Base-by-base conservation (phyloP, 2,329 filamentous ascomycete genomes). In the Seiridium cupressi region DNA sequence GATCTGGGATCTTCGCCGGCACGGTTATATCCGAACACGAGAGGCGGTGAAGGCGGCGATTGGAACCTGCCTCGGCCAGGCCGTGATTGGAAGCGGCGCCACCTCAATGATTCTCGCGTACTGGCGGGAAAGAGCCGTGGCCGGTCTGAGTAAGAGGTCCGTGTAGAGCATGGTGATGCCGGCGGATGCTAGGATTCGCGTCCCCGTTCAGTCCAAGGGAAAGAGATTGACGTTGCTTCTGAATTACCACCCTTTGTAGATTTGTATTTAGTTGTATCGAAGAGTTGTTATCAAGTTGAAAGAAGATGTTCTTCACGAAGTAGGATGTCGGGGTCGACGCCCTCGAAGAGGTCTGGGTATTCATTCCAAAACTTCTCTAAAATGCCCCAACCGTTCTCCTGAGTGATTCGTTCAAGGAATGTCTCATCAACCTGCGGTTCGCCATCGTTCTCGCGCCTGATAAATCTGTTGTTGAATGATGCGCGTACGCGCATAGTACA, bases 21-120 rank as follows among this genome's bases (percentile, higher is more conserved):
- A 61, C 3, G 69, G 69, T 1, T 70, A 69, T 38, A 58, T 68
- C 31, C 63, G 55, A 10, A 68, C 63, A 2, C 5, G 10, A 7
- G 46, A 59, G 1, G 64, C 62, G 1, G 10, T 63, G 2, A 46
- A 18, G 44, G 62, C 61, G 0, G 49, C 51, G 3, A 18, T 51
- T 2, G 26, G 36, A 7, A 44, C 64, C 2, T 6, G 63, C 13
- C 4, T 55, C 0, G 64, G 65, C 0, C 59, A 63, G 5, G 9
- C 65, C 5, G 5, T 68, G 3, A 60, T 67, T 47, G 68, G 69
- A 0, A 64, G 66, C 2, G 64, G 64, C 3, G 66, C 69, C 0
- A 64, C 68, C 18, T 68, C 64, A 61, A 59, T 61, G 13, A 66
- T 60, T 0, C 51, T 68, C 3, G 70, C 67, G 63, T 62, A 59